Percentiles rank a stretch among this genome's conserved stretches.
Conservation (phyloP, 352 stramenopile genomes). For the Blastocystis sp. region DNA sequence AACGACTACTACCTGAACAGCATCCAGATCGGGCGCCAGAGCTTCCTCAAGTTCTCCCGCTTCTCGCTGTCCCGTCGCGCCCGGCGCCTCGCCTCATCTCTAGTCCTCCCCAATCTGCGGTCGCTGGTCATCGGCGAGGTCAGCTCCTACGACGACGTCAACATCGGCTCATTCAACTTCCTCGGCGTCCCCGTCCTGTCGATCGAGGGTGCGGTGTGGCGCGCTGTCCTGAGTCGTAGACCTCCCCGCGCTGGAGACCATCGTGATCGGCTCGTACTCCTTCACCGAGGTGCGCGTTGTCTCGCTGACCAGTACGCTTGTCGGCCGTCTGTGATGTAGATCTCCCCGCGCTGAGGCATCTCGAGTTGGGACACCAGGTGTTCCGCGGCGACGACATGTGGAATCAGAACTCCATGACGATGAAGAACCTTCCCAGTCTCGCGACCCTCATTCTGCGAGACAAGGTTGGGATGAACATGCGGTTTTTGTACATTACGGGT, state of each 20-base stretch:
- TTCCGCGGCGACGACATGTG: not conserved
- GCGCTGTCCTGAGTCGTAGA: not conserved
- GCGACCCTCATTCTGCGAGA: not conserved
- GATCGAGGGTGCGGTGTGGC: not conserved
- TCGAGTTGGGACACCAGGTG: not conserved
- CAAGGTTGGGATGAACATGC: not conserved
- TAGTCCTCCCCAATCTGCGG: conserved; percentile 25
- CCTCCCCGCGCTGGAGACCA: not conserved
- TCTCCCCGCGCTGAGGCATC: not conserved
- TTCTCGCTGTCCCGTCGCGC: not conserved
- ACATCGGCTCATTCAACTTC: not conserved
- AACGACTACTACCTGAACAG: not conserved
- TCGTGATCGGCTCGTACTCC: not conserved
- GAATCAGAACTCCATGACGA: not conserved
- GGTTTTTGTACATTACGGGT: not conserved
- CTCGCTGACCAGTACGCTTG: not conserved
- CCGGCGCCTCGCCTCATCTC: not conserved
- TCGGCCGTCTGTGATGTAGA: not conserved
- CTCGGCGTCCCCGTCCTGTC: not conserved
- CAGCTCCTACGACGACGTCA: not conserved
- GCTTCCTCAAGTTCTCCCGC: not conserved
- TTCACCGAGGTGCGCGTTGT: conserved; percentile 5
- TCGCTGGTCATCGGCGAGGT: not conserved
- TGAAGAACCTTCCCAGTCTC: not conserved
- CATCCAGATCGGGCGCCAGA: not conserved